Evolutionary conservation across 2,329 filamentous ascomycete species (phyloP), one percentile per base, ranked within the genome.

Genomic region (Colletotrichum noveboracense): DNA sequence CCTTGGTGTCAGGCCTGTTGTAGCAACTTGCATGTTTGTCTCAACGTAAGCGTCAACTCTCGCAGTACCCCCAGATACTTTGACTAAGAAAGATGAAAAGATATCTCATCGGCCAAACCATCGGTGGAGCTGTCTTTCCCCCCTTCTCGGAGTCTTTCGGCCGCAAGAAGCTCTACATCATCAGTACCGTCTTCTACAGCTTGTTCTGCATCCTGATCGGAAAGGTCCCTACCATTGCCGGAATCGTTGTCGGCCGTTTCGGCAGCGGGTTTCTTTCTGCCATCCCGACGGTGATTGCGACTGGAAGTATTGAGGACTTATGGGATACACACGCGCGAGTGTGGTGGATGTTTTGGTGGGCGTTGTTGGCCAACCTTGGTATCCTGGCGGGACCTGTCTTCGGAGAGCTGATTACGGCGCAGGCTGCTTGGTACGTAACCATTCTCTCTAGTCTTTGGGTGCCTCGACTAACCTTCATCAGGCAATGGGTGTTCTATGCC

Each of bases 301-400:
- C 67, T 2, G 71, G 71, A 3, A 74, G 71, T 14, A 74, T 74
- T 1, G 71, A 74, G 28, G 71, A 74, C 14, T 5, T 74, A 2
- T 74, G 71, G 71, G 71, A 74, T 6, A 60, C 71, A 4, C 32
- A 66, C 7, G 60, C 61, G 1, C 48, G 71, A 13, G 61, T 74
- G 10, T 74, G 71, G 71, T 71, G 71, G 67, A 14, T 71, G 4
- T 71, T 71, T 38, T 60, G 34, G 34, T 74, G 71, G 71, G 43
- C 71, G 2, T 14, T 66, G 24, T 7, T 61, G 21, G 71, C 67
- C 34, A 74, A 74, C 16, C 32, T 74, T 2, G 71, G 43, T 9
- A 38, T 74, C 30, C 32, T 74, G 4, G 43, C 67, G 8, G 68
- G 71, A 3, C 67, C 67, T 6, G 67, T 66, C 7, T 36, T 74